Evolutionary conservation across 495 filamentous ascomycete genomes (phyloP), one percentile per base, ranked within the genome.

Genomic region (Echria macrotheca): DNA sequence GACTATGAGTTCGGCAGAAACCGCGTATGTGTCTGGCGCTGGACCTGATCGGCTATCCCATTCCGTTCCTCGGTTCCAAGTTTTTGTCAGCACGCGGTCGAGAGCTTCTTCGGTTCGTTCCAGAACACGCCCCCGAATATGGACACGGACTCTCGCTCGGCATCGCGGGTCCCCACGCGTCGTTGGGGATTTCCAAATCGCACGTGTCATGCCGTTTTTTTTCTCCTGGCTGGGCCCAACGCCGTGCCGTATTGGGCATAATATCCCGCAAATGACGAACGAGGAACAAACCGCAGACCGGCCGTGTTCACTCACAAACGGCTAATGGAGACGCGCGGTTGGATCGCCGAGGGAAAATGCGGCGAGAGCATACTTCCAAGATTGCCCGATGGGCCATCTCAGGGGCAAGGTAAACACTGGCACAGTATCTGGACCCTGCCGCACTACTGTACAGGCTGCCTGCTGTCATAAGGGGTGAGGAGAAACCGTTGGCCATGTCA

Each of bases 71-170:
- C 46, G 46, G 33, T 48, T 48, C 46, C 46, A 28, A 32, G 7
- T 17, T 32, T 44, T 17, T 44, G 42, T 32, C 23, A 44, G 42
- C 42, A 17, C 3, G 8, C 26, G 23, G 2, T 19, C 7, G 44
- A 37, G 17, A 26, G 15, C 23, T 39, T 48, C 46, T 26, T 19
- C 22, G 35, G 23, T 10, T 19, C 12, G 33, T 48, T 48, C 46
- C 35, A 48, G 46, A 53, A 49, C 41, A 55, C 52, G 56, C 55
- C 57, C 61, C 49, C 52, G 44, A 47, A 50, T 60, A 59, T 54
- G 57, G 32, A 28, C 39, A 15, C 42, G n/a, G 23, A 33, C 22
- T 10, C 25, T 17, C 29, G 44, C 8, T 35, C 19, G 25, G 23
- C 21, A 17, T 38, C 24, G 21, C 26, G 23, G 23, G 26, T 18